Evolutionary conservation across 352 stramenopile genomes (phyloP), one percentile per base, ranked within the genome.

Genomic region (Globisporangium cylindrosporum): DNA sequence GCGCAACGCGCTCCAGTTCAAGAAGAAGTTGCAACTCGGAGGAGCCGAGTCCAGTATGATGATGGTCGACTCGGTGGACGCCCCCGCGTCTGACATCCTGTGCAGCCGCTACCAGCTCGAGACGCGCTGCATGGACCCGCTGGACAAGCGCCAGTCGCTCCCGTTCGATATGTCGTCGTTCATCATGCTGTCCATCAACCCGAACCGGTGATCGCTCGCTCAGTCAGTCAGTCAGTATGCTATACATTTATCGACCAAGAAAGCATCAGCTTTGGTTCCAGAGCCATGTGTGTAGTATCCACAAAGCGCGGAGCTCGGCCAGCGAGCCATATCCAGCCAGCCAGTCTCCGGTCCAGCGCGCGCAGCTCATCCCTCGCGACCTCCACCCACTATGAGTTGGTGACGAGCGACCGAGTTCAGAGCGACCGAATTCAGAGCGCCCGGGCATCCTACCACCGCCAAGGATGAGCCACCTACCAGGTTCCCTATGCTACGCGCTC

Each of bases 151-250:
- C 51, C 59, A 67, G 51, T 49, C 41, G 14, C 24, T 41, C 27
- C 43, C 64, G n/a, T 70, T 70, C 64, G 51, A 68, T 51, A 59
- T 70, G 25, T 58, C 65, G 57, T 59, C 65, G 57, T 58, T 65
- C 65, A 59, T 63, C 24, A 62, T 62, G 53, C 67, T 72, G 4
- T 57, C 53, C 0, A 58, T 71, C 58, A 71, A 62, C 51, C 49
- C 49, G 24, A 72, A 72, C 43, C 60, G 59, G 14, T 72, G 67
- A 72, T 43, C 57, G 32, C 32, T 36, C 32, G 29, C 32, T 36
- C 32, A 9, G 1, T 36, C 32, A 38, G 32, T 48, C 18, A 24
- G 18, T 48, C 18, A 24, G 18, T 24, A n/a, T 22, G 4, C 43
- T 51, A 6, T 51, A 0, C 15, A 22, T 8, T 15, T 49, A 20